These are phyloP conservation scores for Amanita inopinata DNA, from an alignment of 768 basidiomycete species.

Conservation along the genomic window DNA sequence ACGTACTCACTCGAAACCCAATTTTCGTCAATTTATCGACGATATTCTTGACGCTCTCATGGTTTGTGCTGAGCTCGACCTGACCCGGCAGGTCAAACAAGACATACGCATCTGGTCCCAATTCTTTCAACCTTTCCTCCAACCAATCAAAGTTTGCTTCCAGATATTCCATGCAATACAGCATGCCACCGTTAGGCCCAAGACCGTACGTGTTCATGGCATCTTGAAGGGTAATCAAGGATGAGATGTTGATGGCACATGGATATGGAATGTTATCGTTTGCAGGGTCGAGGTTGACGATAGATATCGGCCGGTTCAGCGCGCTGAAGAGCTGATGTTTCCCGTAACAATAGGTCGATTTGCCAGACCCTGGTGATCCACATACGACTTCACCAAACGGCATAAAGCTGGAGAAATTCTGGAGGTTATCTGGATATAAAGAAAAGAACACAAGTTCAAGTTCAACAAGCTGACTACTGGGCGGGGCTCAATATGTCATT, in stretches of 20 bases:
- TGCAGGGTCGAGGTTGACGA: slow-evolving; percentile 96
- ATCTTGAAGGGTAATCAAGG: slow-evolving; percentile 78
- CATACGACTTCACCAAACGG: slow-evolving; percentile 85
- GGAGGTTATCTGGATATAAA: background rate
- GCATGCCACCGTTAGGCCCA: slow-evolving; percentile 93
- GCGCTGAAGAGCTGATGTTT: slow-evolving; percentile 87
- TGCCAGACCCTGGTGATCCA: slow-evolving; percentile 79
- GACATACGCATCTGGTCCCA: slow-evolving; percentile 72
- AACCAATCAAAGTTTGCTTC: slow-evolving; percentile 93
- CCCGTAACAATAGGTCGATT: slow-evolving; percentile 83
- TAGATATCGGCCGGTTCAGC: slow-evolving; percentile 72
- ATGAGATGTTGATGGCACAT: slow-evolving; percentile 77
- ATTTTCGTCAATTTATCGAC: slow-evolving; percentile 60
- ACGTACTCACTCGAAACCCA: slow-evolving; percentile 70
- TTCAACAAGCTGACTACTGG: background rate
- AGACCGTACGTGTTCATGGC: slow-evolving; percentile 78
- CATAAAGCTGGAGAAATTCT: slow-evolving; percentile 40
- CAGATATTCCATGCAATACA: slow-evolving; percentile 95
- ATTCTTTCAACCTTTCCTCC: slow-evolving; percentile 51
- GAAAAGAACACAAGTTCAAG: background rate
- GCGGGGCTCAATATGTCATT: too few species aligned
- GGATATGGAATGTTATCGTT: slow-evolving; percentile 87
- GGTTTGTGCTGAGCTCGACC: slow-evolving; percentile 95
- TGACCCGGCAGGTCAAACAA: slow-evolving; percentile 96
- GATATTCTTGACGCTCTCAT: slow-evolving; percentile 79